Evolutionary conservation across 1,284 basidiomycete genomes (phyloP), one percentile per base, ranked within the genome.

Genomic region (Cryptococcus amylolentus): DNA sequence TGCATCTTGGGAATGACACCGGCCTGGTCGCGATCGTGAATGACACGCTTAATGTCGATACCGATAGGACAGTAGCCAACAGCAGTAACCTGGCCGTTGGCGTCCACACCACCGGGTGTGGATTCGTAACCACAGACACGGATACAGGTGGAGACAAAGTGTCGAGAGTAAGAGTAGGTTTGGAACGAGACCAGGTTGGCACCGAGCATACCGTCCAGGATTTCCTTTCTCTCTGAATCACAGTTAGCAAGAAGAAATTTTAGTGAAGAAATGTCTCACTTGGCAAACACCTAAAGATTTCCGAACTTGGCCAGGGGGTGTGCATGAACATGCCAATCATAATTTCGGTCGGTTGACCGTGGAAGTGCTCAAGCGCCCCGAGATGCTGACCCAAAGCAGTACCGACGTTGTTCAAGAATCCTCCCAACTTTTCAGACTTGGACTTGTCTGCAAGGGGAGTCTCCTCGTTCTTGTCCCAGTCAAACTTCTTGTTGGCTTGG

Each of bases 131-230:
- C 95, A 76, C 91, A 94, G 8, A 98, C 94, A 27, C 95, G 88
- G 60, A 98, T 88, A 76, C 95, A 98, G 2, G 90, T 90, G 7
- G 91, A 94, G 41, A 87, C 85, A 78, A 98, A 98, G 79, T 98
- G 95, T 27, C 95, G 86, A 14, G 90, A 88, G 80, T 98, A 98
- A 16, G 92, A 94, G 78, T 97, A 98, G 0, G 95, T 96, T 79
- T 92, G 91, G 87, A 97, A 97, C 77, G 91, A 92, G 39, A 97
- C 86, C 41, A 98, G 83, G 78, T 97, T 95, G 52, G 95, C 92
- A 43, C 94, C 94, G 47, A 98, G 87, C 91, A 98, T 98, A 45
- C 95, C 96, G 65, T 98, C 93, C 39, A 98, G 82, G 59, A 98
- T 90, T 77, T 97, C 92, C 68, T 88, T 88, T 51, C 95, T 84